Base-by-base conservation (phyloP, 306 rosid species). In the Mucuna pruriens region DNA sequence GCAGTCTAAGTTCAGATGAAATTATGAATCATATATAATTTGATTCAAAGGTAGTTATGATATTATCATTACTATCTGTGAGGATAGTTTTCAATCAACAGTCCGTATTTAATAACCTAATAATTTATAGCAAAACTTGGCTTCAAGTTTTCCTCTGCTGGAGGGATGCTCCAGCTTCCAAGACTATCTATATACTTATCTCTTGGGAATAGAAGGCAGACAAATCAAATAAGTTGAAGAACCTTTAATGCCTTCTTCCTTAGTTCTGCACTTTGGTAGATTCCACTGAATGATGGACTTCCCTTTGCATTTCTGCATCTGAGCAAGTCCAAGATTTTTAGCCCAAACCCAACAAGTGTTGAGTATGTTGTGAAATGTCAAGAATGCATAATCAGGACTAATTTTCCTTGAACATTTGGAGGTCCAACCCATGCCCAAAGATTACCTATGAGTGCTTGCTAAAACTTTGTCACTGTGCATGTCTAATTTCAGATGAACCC, bases 371-470 rank as follows among this genome's bases (percentile, higher is more conserved):
- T 42, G 12, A 68, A 57, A 57, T 23, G 16, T 57, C 0, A 20
- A 57, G 34, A 20, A 42, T 16, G 25, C 19, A 12, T 8, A 68
- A 40, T 68, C 55, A 68, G 55, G 33, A 25, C 16, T 5, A 8
- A 25, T 1, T 46, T 70, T 46, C 16, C 42, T 26, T 26, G 23
- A 46, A 70, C 0, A 15, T 70, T 45, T 45, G 39, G 40, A 45
- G 17, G 40, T 34, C 76, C 76, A 31, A 71, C 19, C 20, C 52
- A 69, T 0, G 20, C 23, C 39, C 39, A 44, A 45, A 45, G 26
- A 49, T 48, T 45, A 49, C 61, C 62, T 29, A 69, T 23, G 36
- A 69, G 34, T 67, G 46, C 19, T 67, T 67, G 73, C 69, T 33
- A 13, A 45, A 33, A 33, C 69, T 19, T 39, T 19, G 52, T 39